phyloP scores from a whole-genome alignment of 257 asterid genomes.

The Galeopsis tetrahit region DNA sequence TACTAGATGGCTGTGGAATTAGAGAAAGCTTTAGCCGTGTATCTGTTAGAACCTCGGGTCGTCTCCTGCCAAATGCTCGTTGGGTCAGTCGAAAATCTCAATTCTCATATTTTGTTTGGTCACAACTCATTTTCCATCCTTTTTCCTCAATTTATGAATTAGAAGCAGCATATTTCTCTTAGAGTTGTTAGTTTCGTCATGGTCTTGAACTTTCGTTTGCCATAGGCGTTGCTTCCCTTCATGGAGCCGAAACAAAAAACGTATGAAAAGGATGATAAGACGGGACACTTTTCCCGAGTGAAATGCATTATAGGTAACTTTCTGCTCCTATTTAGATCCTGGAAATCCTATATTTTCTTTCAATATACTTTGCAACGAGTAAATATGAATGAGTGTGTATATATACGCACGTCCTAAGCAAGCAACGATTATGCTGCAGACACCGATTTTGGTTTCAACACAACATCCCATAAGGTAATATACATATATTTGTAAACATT shows the following conservation, averaged over 20 bases:
- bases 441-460: conserved; percentile 74
- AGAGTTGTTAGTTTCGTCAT: not conserved
- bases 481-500: not conserved
- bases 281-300: conserved; percentile 62
- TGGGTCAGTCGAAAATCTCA: conserved; percentile 59
- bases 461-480: conserved; percentile 71
- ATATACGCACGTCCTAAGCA: not conserved
- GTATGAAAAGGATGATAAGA: conserved; percentile 47
- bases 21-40: no score
- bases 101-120: not conserved
- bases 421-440: conserved; percentile 49
- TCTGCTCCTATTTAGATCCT: not conserved
- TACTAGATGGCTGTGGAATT: conserved; percentile 28
- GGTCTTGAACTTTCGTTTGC: conserved; percentile 25
- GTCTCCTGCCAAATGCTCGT: conserved; percentile 79
- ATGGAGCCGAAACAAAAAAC: conserved; percentile 62
- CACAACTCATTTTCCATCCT: no score
- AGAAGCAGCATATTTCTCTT: not conserved
- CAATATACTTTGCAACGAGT: not conserved
- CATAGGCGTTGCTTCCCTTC: conserved; percentile 73
- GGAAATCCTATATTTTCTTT: not conserved
- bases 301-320: conserved; percentile 77
- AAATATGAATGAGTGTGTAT: not conserved
- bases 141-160: not conserved
- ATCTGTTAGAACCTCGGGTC: no score